Percentiles rank a stretch among this genome's conserved stretches.
Conservation (phyloP, 805 yeast genomes). For the Tetrapisispora namnaoensis region DNA sequence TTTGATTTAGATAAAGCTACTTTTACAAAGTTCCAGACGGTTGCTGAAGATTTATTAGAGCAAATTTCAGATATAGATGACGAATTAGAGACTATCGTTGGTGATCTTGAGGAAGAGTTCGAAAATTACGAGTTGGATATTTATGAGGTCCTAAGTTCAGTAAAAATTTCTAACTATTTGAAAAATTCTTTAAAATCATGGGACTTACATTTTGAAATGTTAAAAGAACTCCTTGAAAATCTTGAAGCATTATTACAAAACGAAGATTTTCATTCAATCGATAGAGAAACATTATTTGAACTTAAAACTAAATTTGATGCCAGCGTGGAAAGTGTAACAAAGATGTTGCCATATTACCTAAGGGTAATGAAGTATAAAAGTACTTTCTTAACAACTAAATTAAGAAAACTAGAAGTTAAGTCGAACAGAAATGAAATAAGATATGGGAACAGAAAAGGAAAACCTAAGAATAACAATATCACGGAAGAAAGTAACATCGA, state of each 20-base stretch:
- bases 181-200: slow-evolving; percentile 6
- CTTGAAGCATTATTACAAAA: slow-evolving; percentile 11
- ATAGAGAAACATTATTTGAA: slow-evolving; percentile 28
- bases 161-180: slow-evolving; percentile 28
- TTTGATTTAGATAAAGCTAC: slow-evolving; percentile 40
- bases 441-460: not conserved
- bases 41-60: slow-evolving; percentile 34
- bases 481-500: not conserved
- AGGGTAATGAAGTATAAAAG: slow-evolving; percentile 21
- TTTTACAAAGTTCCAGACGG: slow-evolving; percentile 35
- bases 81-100: slow-evolving; percentile 37
- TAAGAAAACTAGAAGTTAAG: slow-evolving; percentile 6
- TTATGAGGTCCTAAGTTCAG: slow-evolving; percentile 40
- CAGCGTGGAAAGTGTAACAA: not conserved
- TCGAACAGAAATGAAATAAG: slow-evolving; percentile 3
- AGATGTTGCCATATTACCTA: slow-evolving; percentile 12
- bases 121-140: slow-evolving; percentile 38
- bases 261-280: slow-evolving; percentile 11
- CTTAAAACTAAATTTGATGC: slow-evolving; percentile 21
- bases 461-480: not conserved
- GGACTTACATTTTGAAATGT: slow-evolving; percentile 7
- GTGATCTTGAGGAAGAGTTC: slow-evolving; percentile 34
- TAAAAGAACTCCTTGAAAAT: slow-evolving; percentile 9
- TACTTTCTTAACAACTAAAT: not conserved
- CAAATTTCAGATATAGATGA: slow-evolving; percentile 37